Evolutionary conservation across 495 filamentous ascomycete genomes (phyloP).

Genomic region (Cladorrhinum samala): DNA sequence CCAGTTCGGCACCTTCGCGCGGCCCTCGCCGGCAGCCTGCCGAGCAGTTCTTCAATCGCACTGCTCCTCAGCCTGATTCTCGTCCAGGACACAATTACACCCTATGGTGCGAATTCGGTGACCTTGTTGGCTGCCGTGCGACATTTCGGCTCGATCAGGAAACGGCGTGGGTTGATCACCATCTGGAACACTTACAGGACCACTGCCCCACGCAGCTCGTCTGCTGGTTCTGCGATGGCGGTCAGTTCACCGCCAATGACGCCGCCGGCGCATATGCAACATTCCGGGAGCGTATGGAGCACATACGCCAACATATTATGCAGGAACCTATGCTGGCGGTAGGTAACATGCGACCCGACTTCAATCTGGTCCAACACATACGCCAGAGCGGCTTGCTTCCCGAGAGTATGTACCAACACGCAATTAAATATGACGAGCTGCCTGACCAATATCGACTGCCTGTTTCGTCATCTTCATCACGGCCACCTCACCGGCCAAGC

Average conservation of each 20-base stretch:
- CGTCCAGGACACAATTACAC: not conserved
- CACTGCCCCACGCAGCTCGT: slow-evolving; percentile 28
- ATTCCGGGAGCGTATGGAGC: slow-evolving; percentile 38
- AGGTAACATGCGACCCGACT: slow-evolving; percentile 36
- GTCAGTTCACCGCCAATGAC: slow-evolving; percentile 14
- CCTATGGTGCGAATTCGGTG: slow-evolving; percentile 39
- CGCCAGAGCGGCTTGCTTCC: slow-evolving; percentile 12
- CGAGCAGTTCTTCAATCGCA: too few relatives aligned
- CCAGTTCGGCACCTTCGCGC: not conserved
- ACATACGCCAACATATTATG: slow-evolving; percentile 36
- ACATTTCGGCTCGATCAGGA: slow-evolving; percentile 31
- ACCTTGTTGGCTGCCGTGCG: slow-evolving; percentile 19
- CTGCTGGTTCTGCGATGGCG: slow-evolving; percentile 46
- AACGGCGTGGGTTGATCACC: slow-evolving; percentile 41
- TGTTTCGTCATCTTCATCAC: not conserved
- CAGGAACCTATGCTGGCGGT: slow-evolving; percentile 11
- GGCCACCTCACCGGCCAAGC: not conserved
- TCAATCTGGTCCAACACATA: slow-evolving; percentile 31
- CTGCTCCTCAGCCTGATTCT: too few relatives aligned
- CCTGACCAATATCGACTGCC: slow-evolving; percentile 10
- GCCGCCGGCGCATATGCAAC: slow-evolving; percentile 9
- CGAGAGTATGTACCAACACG: slow-evolving; percentile 1
- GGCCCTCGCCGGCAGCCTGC: too few relatives aligned
- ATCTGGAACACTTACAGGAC: slow-evolving; percentile 25
- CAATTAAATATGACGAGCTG: slow-evolving; percentile 20